A percentile compares a stretch with the other conserved stretches of the same genome.
These are phyloP conservation scores for Arabidopsis thaliana DNA, from an alignment of 345 rosid genomes.

Conservation along the genomic window DNA sequence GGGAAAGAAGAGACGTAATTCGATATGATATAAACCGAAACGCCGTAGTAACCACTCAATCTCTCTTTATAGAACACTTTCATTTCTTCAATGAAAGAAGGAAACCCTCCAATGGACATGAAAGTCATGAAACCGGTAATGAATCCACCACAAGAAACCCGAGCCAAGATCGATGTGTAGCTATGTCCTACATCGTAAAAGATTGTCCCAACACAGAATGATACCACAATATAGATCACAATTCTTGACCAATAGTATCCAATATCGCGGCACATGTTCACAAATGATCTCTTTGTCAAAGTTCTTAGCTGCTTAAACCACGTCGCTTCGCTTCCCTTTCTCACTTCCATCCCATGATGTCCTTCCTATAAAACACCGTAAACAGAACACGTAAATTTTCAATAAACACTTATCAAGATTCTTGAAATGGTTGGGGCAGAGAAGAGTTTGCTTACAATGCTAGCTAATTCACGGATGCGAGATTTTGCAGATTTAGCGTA, in stretches of 20 bases:
- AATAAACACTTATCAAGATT: not conserved
- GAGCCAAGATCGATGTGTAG: conserved; percentile 72
- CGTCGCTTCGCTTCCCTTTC: conserved; percentile 55
- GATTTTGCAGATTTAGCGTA: conserved; percentile 55
- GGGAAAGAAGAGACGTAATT: conserved; percentile 79
- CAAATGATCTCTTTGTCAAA: conserved; percentile 65
- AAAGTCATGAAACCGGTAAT: conserved; percentile 83
- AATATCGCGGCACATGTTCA: conserved; percentile 77
- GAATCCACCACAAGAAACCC: conserved; percentile 76
- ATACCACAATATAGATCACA: conserved; percentile 68
- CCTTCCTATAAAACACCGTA: conserved; percentile 53
- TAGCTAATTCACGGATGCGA: conserved; percentile 62
- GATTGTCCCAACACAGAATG: conserved; percentile 73
- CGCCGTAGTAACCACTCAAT: conserved; percentile 79
- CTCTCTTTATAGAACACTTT: conserved; percentile 76
- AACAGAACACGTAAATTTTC: not conserved
- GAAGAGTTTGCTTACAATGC: conserved; percentile 56
- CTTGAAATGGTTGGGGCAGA: not conserved
- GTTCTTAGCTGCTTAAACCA: conserved; percentile 73
- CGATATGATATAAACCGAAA: conserved; percentile 71
- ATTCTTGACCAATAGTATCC: conserved; percentile 90
- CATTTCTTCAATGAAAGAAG: conserved; percentile 86
- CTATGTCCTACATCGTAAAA: conserved; percentile 65
- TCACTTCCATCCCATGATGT: conserved; percentile 48
- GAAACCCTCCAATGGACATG: conserved; percentile 91